Percentiles rank a stretch among this genome's conserved stretches.
These are phyloP conservation scores for Arthroderma uncinatum DNA, from an alignment of 2,329 filamentous ascomycete genomes.

Conservation along the genomic window DNA sequence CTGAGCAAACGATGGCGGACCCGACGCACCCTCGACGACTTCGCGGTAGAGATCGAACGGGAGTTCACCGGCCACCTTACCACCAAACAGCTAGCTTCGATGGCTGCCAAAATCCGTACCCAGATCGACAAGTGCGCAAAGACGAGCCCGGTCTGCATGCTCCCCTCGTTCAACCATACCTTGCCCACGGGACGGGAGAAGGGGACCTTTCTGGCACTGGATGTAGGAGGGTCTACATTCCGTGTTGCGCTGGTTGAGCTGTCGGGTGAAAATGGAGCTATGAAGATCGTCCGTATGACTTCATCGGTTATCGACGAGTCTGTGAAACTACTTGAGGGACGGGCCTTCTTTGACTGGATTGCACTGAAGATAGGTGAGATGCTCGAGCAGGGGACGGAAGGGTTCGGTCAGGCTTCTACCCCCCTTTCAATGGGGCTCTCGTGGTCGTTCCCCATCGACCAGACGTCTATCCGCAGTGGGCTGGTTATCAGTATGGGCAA, in stretches of 20 bases:
- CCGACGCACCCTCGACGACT: conserved; percentile 29
- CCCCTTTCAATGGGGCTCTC: conserved; percentile 49
- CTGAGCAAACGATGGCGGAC: conserved; percentile 27
- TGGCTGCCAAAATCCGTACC: conserved; percentile 36
- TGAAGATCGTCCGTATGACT: conserved; percentile 46
- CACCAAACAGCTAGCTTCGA: conserved; percentile 29
- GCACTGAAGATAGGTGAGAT: conserved; percentile 47
- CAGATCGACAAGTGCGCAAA: conserved; percentile 47
- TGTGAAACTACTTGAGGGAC: conserved; percentile 45
- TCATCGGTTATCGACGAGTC: conserved; percentile 46
- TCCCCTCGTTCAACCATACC: conserved; percentile 53
- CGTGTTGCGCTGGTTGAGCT: conserved; percentile 51
- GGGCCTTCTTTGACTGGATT: conserved; percentile 57
- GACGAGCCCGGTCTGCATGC: conserved; percentile 50
- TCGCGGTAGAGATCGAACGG: conserved; percentile 30
- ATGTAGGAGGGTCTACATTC: conserved; percentile 57
- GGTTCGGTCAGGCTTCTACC: conserved; percentile 26
- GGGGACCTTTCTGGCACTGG: conserved; percentile 51
- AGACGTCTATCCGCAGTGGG: conserved; percentile 49
- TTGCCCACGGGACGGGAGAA: conserved; percentile 49
- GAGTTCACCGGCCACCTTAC: conserved; percentile 29
- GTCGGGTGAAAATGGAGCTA: conserved; percentile 36
- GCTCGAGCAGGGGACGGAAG: conserved; percentile 34
- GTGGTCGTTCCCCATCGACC: conserved; percentile 57
- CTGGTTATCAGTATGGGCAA: conserved; percentile 54